Evolutionary conservation across 148 eudicot genomes (phyloP).

Genomic region (Gaultheria prostrata): DNA sequence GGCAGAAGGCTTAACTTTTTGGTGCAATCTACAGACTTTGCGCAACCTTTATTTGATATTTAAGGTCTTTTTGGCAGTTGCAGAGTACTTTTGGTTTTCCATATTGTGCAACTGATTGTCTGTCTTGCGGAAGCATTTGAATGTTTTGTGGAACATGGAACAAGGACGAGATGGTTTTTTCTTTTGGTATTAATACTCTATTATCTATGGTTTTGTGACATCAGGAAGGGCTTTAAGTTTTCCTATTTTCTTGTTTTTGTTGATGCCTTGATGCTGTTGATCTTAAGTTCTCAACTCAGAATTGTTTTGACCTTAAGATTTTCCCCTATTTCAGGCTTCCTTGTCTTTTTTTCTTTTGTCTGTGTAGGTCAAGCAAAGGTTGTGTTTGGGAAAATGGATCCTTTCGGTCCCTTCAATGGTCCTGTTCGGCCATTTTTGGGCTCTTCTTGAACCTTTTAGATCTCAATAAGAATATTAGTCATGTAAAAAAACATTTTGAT

Average conservation of each 20-base stretch:
- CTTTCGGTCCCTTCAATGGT: no score
- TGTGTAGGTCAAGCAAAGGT: neutral
- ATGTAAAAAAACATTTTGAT: no score
- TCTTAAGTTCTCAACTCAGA: neutral
- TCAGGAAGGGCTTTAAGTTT: neutral
- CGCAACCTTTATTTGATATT: neutral
- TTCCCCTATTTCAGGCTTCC: neutral
- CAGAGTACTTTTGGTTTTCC: neutral
- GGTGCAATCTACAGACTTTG: slow-evolving; percentile 17
- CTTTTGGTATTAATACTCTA: neutral
- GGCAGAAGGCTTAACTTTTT: slow-evolving; percentile 25
- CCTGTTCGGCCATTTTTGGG: no score
- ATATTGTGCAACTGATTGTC: neutral
- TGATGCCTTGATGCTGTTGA: neutral
- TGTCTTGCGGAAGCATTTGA: neutral
- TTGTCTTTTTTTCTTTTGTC: neutral
- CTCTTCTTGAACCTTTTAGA: no score
- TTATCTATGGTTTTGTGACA: neutral
- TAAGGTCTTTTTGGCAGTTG: slow-evolving; percentile 2
- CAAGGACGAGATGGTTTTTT: neutral
- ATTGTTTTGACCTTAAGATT: neutral
- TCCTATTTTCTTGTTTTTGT: neutral
- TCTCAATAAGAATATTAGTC: no score
- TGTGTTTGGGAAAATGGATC: neutral
- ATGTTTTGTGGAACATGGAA: neutral